A percentile compares a stretch with the other conserved stretches of the same genome.
phyloP scores from a whole-genome alignment of 2,329 filamentous ascomycete genomes.

The Clarireedia hainanense region DNA sequence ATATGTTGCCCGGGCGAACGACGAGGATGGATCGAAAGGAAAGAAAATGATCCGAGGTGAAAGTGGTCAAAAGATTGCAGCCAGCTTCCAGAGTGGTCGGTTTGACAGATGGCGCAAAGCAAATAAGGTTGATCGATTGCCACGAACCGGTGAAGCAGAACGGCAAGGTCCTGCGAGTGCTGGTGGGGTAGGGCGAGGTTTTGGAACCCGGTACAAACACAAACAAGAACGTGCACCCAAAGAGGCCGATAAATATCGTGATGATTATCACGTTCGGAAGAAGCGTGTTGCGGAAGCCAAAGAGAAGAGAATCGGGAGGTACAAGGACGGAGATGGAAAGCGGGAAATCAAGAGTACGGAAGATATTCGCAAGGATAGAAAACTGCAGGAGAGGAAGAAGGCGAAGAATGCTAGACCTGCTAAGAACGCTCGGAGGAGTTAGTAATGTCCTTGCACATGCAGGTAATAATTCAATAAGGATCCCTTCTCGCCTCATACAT shows the following conservation, averaged over 20 bases:
- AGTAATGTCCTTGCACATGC: neutral
- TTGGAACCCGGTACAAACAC: constrained; percentile 67
- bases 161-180: constrained; percentile 31
- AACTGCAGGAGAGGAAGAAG: constrained; percentile 64
- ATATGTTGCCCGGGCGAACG: constrained; percentile 86
- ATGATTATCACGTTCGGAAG: constrained; percentile 86
- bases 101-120: constrained; percentile 90
- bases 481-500: neutral
- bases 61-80: constrained; percentile 91
- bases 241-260: constrained; percentile 83
- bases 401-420: constrained; percentile 84
- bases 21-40: constrained; percentile 81
- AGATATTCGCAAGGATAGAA: constrained; percentile 78
- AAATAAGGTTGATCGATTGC: constrained; percentile 71
- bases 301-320: constrained; percentile 72
- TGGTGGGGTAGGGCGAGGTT: constrained; percentile 30
- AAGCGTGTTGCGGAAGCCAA: constrained; percentile 81
- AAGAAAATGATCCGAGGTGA: constrained; percentile 74
- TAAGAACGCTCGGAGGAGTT: constrained; percentile 40
- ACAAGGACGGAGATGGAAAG: constrained; percentile 64
- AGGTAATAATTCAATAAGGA: constrained; percentile 14
- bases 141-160: constrained; percentile 78
- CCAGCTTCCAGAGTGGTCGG: constrained; percentile 83
- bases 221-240: constrained; percentile 84
- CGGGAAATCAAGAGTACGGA: constrained; percentile 73